A percentile compares a stretch with the other conserved stretches of the same genome.
phyloP scores from a whole-genome alignment of 352 stramenopile species.

The Globisporangium orthogonon region DNA sequence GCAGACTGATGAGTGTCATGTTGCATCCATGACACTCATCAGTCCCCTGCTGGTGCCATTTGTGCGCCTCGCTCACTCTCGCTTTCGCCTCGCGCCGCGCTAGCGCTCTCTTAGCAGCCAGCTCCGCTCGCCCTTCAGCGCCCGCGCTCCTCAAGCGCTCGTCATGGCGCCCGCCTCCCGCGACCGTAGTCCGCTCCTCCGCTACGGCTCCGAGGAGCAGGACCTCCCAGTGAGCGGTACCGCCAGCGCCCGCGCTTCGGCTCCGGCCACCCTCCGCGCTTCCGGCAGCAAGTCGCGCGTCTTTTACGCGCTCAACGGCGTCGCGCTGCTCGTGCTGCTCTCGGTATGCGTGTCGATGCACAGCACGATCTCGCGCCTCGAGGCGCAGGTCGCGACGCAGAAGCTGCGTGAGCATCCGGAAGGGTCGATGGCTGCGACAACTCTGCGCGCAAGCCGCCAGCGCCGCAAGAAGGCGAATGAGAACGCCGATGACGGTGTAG shows the following conservation, averaged over 20 bases:
- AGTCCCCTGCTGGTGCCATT: too few species aligned
- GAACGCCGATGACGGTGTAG: constrained; percentile 3
- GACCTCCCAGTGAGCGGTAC: constrained; percentile 14
- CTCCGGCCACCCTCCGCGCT: neutral
- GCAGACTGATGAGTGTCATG: too few species aligned
- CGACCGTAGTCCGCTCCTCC: constrained; percentile 53
- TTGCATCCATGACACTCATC: too few species aligned
- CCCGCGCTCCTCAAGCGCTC: neutral
- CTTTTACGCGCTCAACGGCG: constrained; percentile 54
- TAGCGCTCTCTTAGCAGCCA: neutral
- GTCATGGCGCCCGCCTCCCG: constrained; percentile 12
- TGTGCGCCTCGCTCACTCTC: constrained; percentile 1
- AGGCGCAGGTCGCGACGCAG: constrained; percentile 22
- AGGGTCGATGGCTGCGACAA: neutral
- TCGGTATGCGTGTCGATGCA: constrained; percentile 67
- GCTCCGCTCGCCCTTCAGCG: too few species aligned
- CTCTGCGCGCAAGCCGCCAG: constrained; percentile 5
- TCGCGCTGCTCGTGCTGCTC: constrained; percentile 48
- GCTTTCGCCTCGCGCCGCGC: neutral
- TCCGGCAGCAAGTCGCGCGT: constrained; percentile 22
- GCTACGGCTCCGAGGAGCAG: constrained; percentile 50
- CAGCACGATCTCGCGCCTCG: constrained; percentile 51
- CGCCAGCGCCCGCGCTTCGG: too few species aligned
- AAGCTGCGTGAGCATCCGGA: neutral
- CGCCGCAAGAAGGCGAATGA: constrained; percentile 1